Evolutionary conservation across 371 early-diverging fungal species (phyloP).

Genomic region (Lichtheimia hyalospora): DNA sequence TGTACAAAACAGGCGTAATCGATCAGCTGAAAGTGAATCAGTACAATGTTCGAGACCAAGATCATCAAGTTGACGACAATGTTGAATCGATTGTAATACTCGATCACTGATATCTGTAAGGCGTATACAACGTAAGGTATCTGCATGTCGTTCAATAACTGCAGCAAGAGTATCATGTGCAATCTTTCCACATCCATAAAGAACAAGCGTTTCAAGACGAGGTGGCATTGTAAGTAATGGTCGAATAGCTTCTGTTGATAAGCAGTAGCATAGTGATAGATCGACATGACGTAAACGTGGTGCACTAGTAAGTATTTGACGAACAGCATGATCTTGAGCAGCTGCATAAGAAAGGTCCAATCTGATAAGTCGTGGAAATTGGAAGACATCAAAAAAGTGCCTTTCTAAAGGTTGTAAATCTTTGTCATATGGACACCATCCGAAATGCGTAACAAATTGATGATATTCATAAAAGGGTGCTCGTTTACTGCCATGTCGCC

Average conservation of each 20-base stretch:
- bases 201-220: conserved; percentile 27
- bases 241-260: conserved; percentile 39
- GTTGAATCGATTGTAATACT: conserved; percentile 31
- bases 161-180: conserved; percentile 24
- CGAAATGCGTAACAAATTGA: conserved; percentile 28
- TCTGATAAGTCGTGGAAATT: conserved; percentile 33
- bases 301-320: conserved; percentile 25
- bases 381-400: conserved; percentile 19
- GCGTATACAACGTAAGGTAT: conserved; percentile 27
- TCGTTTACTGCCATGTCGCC: conserved; percentile 11
- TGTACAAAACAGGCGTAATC: conserved; percentile 22
- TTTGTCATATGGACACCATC: conserved; percentile 25
- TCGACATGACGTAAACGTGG: conserved; percentile 31
- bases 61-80: conserved; percentile 22
- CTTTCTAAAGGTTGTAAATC: conserved; percentile 8
- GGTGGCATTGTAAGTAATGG: conserved; percentile 28
- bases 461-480: conserved; percentile 22
- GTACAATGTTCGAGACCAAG: conserved; percentile 46
- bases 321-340: conserved; percentile 38
- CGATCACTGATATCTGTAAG: conserved; percentile 41
- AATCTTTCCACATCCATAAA: conserved; percentile 46
- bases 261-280: conserved; percentile 43
- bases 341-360: conserved; percentile 45
- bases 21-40: conserved; percentile 20
- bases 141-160: conserved; percentile 31